phyloP scores from a whole-genome alignment of 2,329 filamentous ascomycete genomes.

The Kalaharituber pfeilii region DNA sequence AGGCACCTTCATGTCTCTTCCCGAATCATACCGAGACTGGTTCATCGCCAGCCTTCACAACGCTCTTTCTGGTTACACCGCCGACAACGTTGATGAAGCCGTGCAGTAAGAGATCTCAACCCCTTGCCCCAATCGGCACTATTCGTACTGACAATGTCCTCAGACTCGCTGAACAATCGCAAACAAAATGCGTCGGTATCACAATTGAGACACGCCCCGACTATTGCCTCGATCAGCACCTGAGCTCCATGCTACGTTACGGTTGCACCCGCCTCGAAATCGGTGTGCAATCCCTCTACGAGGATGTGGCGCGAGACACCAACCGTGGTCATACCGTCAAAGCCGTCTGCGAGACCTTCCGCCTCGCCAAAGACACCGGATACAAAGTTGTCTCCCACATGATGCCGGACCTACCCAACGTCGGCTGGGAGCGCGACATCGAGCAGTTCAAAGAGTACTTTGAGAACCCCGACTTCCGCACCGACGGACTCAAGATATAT shows the following conservation, averaged over 20 bases:
- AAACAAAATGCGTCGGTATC: slow-evolving; percentile 78
- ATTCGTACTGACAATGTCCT: background rate
- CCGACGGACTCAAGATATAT: slow-evolving; percentile 94
- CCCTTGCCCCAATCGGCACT: too few relatives aligned
- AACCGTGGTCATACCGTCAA: slow-evolving; percentile 94
- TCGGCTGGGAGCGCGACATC: slow-evolving; percentile 93
- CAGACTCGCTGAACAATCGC: slow-evolving; percentile 21
- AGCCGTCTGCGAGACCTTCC: slow-evolving; percentile 89
- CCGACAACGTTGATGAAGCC: slow-evolving; percentile 83
- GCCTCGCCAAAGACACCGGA: slow-evolving; percentile 88
- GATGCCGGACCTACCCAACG: slow-evolving; percentile 98
- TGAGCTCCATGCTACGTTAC: slow-evolving; percentile 93
- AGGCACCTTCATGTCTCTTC: slow-evolving; percentile 94
- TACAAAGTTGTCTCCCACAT: slow-evolving; percentile 99
- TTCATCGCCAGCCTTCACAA: slow-evolving; percentile 97
- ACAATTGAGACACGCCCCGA: slow-evolving; percentile 96
- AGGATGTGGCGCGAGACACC: slow-evolving; percentile 94
- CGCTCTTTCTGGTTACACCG: slow-evolving; percentile 88
- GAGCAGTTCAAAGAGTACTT: slow-evolving; percentile 98
- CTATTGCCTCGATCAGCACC: slow-evolving; percentile 89
- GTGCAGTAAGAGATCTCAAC: slow-evolving; percentile 83
- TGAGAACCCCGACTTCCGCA: slow-evolving; percentile 86
- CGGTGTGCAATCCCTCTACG: slow-evolving; percentile 90
- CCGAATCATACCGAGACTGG: slow-evolving; percentile 72
- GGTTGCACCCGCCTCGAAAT: slow-evolving; percentile 89